Evolutionary conservation across 495 filamentous ascomycete species (phyloP), one percentile per base, ranked within the genome.

Genomic region (Penicillium egyptiacum): DNA sequence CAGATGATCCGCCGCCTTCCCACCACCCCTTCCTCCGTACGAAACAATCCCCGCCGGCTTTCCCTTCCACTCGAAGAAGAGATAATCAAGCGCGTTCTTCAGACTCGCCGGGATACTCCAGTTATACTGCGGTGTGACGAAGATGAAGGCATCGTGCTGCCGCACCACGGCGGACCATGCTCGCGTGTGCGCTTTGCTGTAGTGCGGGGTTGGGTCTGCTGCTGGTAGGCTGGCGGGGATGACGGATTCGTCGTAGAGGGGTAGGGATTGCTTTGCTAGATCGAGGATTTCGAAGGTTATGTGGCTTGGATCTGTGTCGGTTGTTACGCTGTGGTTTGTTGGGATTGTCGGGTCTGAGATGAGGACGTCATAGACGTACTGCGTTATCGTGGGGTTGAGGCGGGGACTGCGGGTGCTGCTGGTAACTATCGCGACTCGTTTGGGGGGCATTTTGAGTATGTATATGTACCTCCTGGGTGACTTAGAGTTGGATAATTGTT

Each of bases 41-140:
- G 70, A 79, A 14, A 86, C 75, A 56, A 86, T 75, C 52, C 69
- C 71, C 19, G 78, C 78, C 0, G 83, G 79, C 67, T 86, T 86
- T 26, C 79, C 81, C 51, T 66, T 75, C 83, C 83, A 86, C 64
- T 87, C 83, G 58, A 82, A 61, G 43, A 72, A 70, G 1, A 87
- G 73, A 61, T 84, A 86, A 62, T 87, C 83, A 45, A 87, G 77
- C 16, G 84, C 84, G 63, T 86, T 86, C 71, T 86, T 86, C 42
- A 83, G 58, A 28, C 73, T 78, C 0, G 81, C 83, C 0, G 82
- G 73, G 37, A 80, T 70, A 17, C 76, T 71, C 76, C 78, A 82
- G 66, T 83, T 81, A 60, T 81, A 81, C 64, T 82, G 79, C 7
- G 78, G 79, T 9, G 76, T 76, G 17, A 87, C 76, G 54, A 88